Evolutionary conservation across 78 protist genomes (phyloP).

Genomic region (Anaeramoeba ignava): DNA sequence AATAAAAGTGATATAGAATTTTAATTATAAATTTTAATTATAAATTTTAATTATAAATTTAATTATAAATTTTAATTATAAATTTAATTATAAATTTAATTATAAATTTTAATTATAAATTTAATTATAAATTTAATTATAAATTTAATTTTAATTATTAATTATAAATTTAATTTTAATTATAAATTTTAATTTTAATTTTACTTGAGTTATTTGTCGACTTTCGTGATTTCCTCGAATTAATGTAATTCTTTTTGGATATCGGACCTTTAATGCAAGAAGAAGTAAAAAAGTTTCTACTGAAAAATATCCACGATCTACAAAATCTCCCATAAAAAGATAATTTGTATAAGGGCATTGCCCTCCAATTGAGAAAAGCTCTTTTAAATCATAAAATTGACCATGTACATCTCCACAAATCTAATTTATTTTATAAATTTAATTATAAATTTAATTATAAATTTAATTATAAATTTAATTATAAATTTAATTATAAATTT

Average conservation of each 20-base stretch:
- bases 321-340: constrained; percentile 98
- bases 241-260: constrained; percentile 52
- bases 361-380: constrained; percentile 90
- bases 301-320: constrained; percentile 95
- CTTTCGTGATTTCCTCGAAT: constrained; percentile 99
- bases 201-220: constrained; percentile 96
- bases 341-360: constrained; percentile 87
- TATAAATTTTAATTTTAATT: too few relatives aligned
- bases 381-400: constrained; percentile 92
- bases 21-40: neutral
- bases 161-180: too few relatives aligned
- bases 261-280: constrained; percentile 82
- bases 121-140: too few relatives aligned
- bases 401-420: constrained; percentile 99
- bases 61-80: neutral
- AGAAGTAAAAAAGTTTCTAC: constrained; percentile 93
- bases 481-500: too few relatives aligned
- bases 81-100: too few relatives aligned
- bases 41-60: neutral
- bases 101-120: too few relatives aligned
- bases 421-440: too few relatives aligned
- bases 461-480: too few relatives aligned
- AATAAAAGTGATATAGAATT: neutral
- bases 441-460: too few relatives aligned
- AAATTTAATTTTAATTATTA: too few relatives aligned